Base-by-base conservation (phyloP, 2,329 filamentous ascomycete genomes). In the Camillea tinctor region DNA sequence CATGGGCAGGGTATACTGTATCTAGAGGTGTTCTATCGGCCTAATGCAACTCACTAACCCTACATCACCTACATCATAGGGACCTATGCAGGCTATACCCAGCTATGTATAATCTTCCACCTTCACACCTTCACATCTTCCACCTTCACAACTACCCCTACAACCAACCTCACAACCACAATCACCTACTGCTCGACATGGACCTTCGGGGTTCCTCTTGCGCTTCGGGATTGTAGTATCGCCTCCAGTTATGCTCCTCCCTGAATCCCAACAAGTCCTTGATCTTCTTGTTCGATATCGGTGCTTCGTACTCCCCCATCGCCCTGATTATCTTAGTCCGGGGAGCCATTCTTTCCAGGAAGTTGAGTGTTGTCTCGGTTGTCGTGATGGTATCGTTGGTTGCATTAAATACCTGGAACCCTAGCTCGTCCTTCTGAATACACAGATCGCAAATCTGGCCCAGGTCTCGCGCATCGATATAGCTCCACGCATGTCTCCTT, bases 351-450 rank as follows among this genome's bases (percentile, higher is more conserved):
- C 80, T 76, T 66, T 79, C 74, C 57, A 88, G 66, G 60, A 87
- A 84, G 59, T 83, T 76, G 50, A 73, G 74, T 0, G 84, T 86
- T 0, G 82, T 80, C 21, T 76, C 71, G 8, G 75, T 78, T 3
- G 81, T 81, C 0, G 85, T 88, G 54, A 87, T 87, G 2, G 78
- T 83, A 66, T 86, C 80, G 66, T 88, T 88, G 0, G 84, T 86
- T 1, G 84, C 85, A 67, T 88, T 88, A 72, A 88, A 88, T 0
- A 88, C 74, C 68, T 88, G 84, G 65, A 86, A 88, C 0, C 85
- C 85, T 9, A 88, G 67, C 0, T 82, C 84, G 67, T 79, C 77
- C 64, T 80, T 83, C 61, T 79, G 64, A 4, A 88, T 76, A 19
- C 77, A 80, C 8, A 83, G 67, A 63, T 87, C 76, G 67, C 83